These are phyloP conservation scores for Pythium guiyangense DNA, from an alignment of 352 stramenopile genomes.

Conservation along the genomic window DNA sequence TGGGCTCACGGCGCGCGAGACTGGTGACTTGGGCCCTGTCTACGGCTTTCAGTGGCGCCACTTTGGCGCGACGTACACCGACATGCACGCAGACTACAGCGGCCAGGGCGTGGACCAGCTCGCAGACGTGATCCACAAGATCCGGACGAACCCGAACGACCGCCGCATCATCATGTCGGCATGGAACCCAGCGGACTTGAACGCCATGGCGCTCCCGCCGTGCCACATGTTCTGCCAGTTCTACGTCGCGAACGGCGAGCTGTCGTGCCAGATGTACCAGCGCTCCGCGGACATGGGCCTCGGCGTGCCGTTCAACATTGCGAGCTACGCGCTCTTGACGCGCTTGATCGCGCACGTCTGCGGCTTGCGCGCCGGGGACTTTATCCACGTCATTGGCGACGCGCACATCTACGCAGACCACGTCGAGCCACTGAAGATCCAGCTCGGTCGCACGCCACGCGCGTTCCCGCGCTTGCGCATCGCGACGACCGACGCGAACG, in stretches of 20 bases:
- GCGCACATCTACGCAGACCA: constrained; percentile 99
- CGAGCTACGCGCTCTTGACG: constrained; percentile 97
- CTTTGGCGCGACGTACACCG: constrained; percentile 97
- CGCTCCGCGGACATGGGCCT: constrained; percentile 99
- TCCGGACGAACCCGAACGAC: constrained; percentile 96
- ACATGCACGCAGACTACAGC: constrained; percentile 98
- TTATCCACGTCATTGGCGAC: constrained; percentile 99
- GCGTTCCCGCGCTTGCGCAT: constrained; percentile 95
- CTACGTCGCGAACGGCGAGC: constrained; percentile 79
- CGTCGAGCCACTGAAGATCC: constrained; percentile 96
- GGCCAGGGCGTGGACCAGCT: constrained; percentile 98
- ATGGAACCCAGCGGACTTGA: constrained; percentile 98
- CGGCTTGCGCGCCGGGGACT: constrained; percentile 93
- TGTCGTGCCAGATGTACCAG: constrained; percentile 98
- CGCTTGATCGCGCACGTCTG: constrained; percentile 95
- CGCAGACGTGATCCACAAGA: constrained; percentile 96
- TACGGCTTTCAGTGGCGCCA: constrained; percentile 99
- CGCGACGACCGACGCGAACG: constrained; percentile 26
- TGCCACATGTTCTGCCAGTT: constrained; percentile 99
- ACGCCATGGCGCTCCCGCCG: constrained; percentile 97
- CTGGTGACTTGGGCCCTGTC: constrained; percentile 96
- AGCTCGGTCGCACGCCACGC: constrained; percentile 91
- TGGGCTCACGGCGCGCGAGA: constrained; percentile 92
- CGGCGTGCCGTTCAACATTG: constrained; percentile 99
- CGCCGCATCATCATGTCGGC: constrained; percentile 97